Conservation (phyloP, 176 grass and related monocot species). For the Otatea glauca region DNA sequence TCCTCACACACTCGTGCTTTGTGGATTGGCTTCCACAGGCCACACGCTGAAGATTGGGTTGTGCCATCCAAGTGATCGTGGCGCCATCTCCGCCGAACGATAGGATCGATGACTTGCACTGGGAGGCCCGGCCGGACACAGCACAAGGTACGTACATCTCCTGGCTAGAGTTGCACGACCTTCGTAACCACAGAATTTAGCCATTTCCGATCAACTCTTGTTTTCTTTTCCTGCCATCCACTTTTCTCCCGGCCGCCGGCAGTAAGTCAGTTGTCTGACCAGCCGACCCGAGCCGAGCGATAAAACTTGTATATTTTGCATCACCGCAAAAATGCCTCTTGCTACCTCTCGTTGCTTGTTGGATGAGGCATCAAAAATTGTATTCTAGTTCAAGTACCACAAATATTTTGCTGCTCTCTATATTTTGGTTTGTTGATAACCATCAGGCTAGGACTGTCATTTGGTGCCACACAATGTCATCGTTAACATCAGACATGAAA, state of each 20-base stretch:
- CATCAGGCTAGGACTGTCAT: conserved; percentile 41
- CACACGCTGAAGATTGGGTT: conserved; percentile 83
- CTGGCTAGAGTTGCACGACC: conserved; percentile 31
- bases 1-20: conserved; percentile 9
- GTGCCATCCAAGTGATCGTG: conserved; percentile 48
- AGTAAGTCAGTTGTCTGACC: neutral
- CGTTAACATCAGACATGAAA: conserved; percentile 12
- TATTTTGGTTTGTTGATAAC: conserved; percentile 26
- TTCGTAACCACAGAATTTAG: conserved; percentile 34
- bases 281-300: neutral
- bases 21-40: conserved; percentile 66
- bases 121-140: neutral
- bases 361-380: conserved; percentile 33
- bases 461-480: conserved; percentile 32
- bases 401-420: conserved; percentile 26
- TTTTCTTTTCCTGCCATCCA: neutral
- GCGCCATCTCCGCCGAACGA: conserved; percentile 46
- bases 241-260: neutral
- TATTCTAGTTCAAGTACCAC: conserved; percentile 37
- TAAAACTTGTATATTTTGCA: neutral
- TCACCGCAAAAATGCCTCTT: conserved; percentile 23
- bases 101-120: conserved; percentile 29
- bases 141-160: neutral
- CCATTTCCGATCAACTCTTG: conserved; percentile 1
- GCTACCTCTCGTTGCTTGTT: conserved; percentile 31